Evolutionary conservation across 2,329 filamentous ascomycete genomes (phyloP).

Genomic region (Beauveria australis): DNA sequence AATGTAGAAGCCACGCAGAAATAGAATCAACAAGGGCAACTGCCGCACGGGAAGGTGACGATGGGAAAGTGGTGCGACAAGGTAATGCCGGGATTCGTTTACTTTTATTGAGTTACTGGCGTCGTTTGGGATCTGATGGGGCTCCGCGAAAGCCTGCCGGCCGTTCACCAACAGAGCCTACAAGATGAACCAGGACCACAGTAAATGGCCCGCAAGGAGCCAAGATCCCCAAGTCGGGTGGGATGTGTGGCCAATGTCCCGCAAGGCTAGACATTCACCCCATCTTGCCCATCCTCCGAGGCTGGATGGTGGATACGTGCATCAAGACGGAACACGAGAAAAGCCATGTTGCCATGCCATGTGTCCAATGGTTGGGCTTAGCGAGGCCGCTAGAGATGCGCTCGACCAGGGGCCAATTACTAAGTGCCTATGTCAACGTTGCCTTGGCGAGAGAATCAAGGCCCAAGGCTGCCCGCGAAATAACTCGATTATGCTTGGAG

Average conservation of each 20-base stretch:
- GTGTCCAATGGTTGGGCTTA: not conserved
- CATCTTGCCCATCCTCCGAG: not conserved
- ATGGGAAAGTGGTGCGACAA: not conserved
- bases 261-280: not conserved
- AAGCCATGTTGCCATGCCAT: not conserved
- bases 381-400: not conserved
- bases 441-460: not conserved
- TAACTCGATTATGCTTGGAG: not conserved
- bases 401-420: not conserved
- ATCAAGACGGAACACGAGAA: constrained; percentile 1
- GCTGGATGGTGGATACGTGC: not conserved
- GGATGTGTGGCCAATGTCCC: not conserved
- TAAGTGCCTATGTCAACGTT: not conserved
- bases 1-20: not conserved
- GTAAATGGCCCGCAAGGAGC: not conserved
- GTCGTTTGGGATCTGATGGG: not conserved
- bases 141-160: not conserved
- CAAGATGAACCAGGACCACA: not conserved
- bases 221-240: no score
- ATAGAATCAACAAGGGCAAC: not conserved
- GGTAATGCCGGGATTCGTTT: not conserved
- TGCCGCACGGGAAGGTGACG: not conserved
- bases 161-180: not conserved
- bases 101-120: not conserved
- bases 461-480: not conserved